Conservation (phyloP, 139 green algal genomes). For the Coelastrella sp. region DNA sequence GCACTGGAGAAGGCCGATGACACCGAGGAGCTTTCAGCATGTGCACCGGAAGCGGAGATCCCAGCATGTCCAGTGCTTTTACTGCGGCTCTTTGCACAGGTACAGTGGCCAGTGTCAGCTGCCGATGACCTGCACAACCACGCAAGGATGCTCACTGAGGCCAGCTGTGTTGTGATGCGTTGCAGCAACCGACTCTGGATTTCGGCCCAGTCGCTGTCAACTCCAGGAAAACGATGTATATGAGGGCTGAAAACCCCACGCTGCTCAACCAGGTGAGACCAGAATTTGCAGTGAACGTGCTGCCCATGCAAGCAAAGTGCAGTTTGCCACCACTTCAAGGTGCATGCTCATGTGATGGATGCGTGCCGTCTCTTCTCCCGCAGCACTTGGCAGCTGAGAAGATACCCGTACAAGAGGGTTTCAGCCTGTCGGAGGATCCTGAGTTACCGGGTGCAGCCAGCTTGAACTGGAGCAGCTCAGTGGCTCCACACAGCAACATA, state of each 20-base stretch:
- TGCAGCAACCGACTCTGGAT: slow-evolving; percentile 46
- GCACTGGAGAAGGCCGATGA: neutral
- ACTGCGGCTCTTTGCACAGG: slow-evolving; percentile 35
- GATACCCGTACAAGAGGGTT: slow-evolving; percentile 38
- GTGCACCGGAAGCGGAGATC: neutral
- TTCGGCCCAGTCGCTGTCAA: neutral
- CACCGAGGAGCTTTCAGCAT: neutral
- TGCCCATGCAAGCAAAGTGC: no score
- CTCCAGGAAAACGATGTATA: slow-evolving; percentile 16
- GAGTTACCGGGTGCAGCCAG: slow-evolving; percentile 26
- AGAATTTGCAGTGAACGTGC: no score
- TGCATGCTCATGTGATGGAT: neutral
- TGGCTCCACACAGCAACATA: slow-evolving; percentile 14
- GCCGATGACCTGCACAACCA: no score
- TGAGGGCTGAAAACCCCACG: slow-evolving; percentile 21
- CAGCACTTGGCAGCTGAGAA: slow-evolving; percentile 41
- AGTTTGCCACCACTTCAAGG: neutral
- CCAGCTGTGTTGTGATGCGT: neutral
- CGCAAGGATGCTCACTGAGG: no score
- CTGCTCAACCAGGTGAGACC: slow-evolving; percentile 19
- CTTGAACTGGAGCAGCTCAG: slow-evolving; percentile 24
- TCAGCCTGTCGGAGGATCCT: slow-evolving; percentile 37
- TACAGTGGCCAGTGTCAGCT: neutral
- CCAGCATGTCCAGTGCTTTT: neutral
- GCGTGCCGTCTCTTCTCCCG: neutral